Percentiles rank a stretch among this genome's conserved stretches.
Conservation (phyloP, 164 flowering plant genomes). For the Magnolia changhungtana region DNA sequence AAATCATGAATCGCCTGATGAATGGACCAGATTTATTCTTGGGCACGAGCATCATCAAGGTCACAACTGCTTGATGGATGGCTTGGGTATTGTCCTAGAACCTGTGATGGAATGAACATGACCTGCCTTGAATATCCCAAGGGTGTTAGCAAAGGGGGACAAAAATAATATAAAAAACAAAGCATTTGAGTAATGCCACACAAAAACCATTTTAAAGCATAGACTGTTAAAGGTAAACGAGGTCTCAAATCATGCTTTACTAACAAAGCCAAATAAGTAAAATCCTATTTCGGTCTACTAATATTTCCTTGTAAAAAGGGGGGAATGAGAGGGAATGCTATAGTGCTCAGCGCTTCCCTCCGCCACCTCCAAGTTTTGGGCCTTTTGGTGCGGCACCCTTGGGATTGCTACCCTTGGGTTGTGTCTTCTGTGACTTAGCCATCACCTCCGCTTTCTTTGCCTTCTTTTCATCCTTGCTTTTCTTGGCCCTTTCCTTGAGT, state of each 20-base stretch:
- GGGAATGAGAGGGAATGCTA: conserved; percentile 8
- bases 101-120: no score
- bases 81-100: no score
- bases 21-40: no score
- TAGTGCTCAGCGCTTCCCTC: conserved; percentile 39
- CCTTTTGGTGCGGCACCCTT: conserved; percentile 43
- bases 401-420: conserved; percentile 29
- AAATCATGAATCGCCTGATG: no score
- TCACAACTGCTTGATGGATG: no score
- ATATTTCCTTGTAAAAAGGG: neutral
- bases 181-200: neutral
- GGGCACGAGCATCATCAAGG: no score
- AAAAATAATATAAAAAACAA: neutral
- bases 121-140: no score
- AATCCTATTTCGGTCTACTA: neutral
- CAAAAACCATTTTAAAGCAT: neutral
- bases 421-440: conserved; percentile 35
- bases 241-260: neutral
- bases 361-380: conserved; percentile 50
- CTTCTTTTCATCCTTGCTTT: conserved; percentile 52
- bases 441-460: conserved; percentile 48
- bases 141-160: no score
- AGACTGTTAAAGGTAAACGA: no score
- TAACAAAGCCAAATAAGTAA: neutral
- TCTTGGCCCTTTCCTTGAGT: conserved; percentile 49